Evolutionary conservation across 257 asterid genomes (phyloP).

Genomic region (Solanum sejunctum): DNA sequence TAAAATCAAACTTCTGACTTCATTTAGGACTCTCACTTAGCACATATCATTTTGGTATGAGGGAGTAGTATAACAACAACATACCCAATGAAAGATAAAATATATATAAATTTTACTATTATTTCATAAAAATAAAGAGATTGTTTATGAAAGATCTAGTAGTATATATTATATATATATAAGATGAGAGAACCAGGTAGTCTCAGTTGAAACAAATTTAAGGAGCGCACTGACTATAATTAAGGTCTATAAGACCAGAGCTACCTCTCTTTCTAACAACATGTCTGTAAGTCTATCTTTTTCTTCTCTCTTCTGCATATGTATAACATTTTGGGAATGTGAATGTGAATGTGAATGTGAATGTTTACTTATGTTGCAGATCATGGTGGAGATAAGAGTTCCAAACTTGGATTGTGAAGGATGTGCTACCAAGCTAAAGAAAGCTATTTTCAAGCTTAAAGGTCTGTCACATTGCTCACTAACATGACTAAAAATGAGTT

Average conservation of each 20-base stretch:
- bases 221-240: neutral
- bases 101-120: too few species aligned
- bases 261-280: conserved; percentile 1
- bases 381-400: conserved; percentile 60
- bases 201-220: neutral
- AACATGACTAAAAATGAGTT: neutral
- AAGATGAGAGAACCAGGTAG: neutral
- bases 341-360: neutral
- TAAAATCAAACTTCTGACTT: too few species aligned
- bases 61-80: too few species aligned
- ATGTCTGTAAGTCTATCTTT: conserved; percentile 46
- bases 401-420: conserved; percentile 84
- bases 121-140: too few species aligned
- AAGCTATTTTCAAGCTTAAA: conserved; percentile 60
- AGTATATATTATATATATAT: neutral
- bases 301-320: neutral
- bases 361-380: conserved; percentile 9
- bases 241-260: neutral
- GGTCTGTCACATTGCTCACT: conserved; percentile 15
- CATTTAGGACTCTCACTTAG: too few species aligned
- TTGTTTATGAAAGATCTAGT: too few species aligned
- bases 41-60: too few species aligned
- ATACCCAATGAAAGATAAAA: too few species aligned
- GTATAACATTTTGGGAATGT: neutral
- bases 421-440: conserved; percentile 55